Evolutionary conservation across 1,139 yeast species (phyloP).

Genomic region (Sugiyamaella neomexicana): DNA sequence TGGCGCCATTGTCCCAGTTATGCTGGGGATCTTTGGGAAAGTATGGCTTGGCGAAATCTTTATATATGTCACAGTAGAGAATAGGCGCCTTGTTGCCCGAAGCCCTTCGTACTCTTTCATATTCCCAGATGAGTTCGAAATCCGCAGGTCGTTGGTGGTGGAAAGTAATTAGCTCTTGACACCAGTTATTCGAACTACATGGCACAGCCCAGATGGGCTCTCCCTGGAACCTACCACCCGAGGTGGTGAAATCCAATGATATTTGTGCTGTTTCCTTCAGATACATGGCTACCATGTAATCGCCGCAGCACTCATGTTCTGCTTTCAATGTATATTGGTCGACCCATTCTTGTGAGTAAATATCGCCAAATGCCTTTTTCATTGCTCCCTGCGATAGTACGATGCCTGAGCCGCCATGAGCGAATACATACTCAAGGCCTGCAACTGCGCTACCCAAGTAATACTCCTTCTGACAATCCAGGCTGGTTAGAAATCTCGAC

Average conservation of each 20-base stretch:
- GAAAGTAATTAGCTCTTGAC: conserved; percentile 38
- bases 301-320: conserved; percentile 38
- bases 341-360: conserved; percentile 21
- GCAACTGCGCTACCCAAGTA: conserved; percentile 38
- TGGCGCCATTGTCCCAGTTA: conserved; percentile 39
- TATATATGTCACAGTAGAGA: conserved; percentile 36
- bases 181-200: conserved; percentile 34
- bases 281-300: conserved; percentile 37
- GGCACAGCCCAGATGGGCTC: conserved; percentile 27
- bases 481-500: conserved; percentile 28
- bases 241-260: conserved; percentile 27
- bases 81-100: conserved; percentile 26
- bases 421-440: conserved; percentile 34
- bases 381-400: conserved; percentile 39
- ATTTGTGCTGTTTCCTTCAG: conserved; percentile 29
- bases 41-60: conserved; percentile 39
- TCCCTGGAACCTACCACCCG: conserved; percentile 29
- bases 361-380: conserved; percentile 31
- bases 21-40: conserved; percentile 28
- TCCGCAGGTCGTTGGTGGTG: conserved; percentile 37
- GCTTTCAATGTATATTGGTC: conserved; percentile 26
- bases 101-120: conserved; percentile 32
- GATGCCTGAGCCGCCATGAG: conserved; percentile 42
- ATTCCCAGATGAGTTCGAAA: conserved; percentile 39
- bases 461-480: conserved; percentile 31